Percentiles rank a stretch among this genome's conserved stretches.
Evolutionary conservation across 345 rosid genomes (phyloP).

Genomic region (Rhodamnia rubescens): DNA sequence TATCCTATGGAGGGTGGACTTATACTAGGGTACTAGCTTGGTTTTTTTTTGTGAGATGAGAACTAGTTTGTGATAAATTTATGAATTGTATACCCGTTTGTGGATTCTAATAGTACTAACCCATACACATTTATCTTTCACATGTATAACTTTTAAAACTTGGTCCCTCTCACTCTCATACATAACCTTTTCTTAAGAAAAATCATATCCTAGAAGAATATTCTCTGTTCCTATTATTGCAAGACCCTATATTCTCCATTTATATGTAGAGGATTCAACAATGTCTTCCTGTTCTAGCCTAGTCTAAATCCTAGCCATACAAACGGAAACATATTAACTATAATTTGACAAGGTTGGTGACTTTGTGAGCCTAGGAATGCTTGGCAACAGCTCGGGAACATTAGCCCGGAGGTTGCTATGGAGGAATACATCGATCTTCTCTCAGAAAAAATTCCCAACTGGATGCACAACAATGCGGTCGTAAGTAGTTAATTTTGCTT

Average conservation of each 20-base stretch:
- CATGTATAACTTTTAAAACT: neutral
- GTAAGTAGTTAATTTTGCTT: constrained; percentile 8
- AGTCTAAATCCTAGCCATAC: neutral
- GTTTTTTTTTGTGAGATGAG: too few relatives aligned
- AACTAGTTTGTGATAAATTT: too few relatives aligned
- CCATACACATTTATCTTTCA: neutral
- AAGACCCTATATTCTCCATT: neutral
- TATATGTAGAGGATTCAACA: neutral
- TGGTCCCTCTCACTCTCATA: neutral
- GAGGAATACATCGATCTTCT: constrained; percentile 31
- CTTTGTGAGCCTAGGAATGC: constrained; percentile 24
- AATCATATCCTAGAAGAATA: neutral
- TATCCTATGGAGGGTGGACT: neutral
- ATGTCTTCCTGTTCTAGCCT: neutral
- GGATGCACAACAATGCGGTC: constrained; percentile 5
- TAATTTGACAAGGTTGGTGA: neutral
- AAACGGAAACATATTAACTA: neutral
- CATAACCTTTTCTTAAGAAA: neutral
- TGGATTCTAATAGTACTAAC: neutral
- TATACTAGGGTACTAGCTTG: too few relatives aligned
- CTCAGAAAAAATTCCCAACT: constrained; percentile 20
- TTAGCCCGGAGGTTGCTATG: constrained; percentile 42
- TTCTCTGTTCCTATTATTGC: neutral
- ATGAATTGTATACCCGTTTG: too few relatives aligned
- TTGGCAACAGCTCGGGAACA: constrained; percentile 36